Percentiles rank a stretch among this genome's conserved stretches.
Conservation (phyloP, 2,329 filamentous ascomycete species). For the Penicillium polonicum region DNA sequence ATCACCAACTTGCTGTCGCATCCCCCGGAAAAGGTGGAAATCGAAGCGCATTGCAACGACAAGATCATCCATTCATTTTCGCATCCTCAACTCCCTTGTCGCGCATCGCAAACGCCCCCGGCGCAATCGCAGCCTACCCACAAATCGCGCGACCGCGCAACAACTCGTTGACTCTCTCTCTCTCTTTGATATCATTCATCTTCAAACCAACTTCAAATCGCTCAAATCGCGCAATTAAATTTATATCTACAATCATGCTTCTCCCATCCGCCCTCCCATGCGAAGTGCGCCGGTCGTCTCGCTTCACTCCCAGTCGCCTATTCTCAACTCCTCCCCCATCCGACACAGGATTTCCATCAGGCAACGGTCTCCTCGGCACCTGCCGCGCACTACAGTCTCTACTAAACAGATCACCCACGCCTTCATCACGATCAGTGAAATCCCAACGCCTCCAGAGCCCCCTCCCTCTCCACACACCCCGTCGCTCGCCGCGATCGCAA, state of each 20-base stretch:
- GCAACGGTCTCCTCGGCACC: constrained; percentile 42
- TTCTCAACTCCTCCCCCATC: constrained; percentile 43
- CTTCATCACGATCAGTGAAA: constrained; percentile 36
- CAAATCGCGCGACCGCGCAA: constrained; percentile 24
- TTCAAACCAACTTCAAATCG: constrained; percentile 8
- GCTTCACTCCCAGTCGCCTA: constrained; percentile 36
- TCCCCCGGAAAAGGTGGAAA: constrained; percentile 22
- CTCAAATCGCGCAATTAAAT: constrained; percentile 1
- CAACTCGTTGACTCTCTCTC: constrained; percentile 4
- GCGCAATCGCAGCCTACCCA: constrained; percentile 31
- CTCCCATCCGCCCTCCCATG: constrained; percentile 49
- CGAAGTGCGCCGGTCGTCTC: constrained; percentile 42
- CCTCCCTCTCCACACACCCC: constrained; percentile 32
- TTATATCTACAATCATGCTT: constrained; percentile 36
- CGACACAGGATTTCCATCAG: constrained; percentile 34
- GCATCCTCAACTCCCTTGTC: constrained; percentile 13
- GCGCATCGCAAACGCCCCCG: constrained; percentile 30
- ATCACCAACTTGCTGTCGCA: constrained; percentile 55
- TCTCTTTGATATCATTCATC: background rate
- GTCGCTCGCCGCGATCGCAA: constrained; percentile 31
- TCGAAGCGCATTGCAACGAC: constrained; percentile 25
- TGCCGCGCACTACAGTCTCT: constrained; percentile 45
- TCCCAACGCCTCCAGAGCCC: constrained; percentile 43
- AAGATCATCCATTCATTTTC: constrained; percentile 20
- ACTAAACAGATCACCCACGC: constrained; percentile 42